Evolutionary conservation across 352 stramenopile genomes (phyloP).

Genomic region (Globisporangium rhizosaccharum): DNA sequence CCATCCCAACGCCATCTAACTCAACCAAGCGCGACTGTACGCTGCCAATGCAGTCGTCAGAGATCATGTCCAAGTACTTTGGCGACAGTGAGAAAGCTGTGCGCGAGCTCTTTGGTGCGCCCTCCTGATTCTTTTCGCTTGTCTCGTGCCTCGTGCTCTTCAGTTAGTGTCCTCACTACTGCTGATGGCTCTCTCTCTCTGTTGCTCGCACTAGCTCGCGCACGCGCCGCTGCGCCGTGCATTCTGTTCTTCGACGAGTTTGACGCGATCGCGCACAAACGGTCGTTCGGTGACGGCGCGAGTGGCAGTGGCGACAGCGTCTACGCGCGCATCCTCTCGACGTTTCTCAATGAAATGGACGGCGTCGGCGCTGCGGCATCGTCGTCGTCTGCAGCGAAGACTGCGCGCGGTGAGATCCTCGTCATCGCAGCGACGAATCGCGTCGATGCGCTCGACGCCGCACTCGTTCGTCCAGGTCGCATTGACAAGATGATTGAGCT

Average conservation of each 20-base stretch:
- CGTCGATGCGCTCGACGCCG: constrained; percentile 58
- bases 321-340: constrained; percentile 76
- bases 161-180: not conserved
- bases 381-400: constrained; percentile 13
- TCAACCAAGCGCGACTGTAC: not conserved
- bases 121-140: too few relatives aligned
- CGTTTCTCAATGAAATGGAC: constrained; percentile 85
- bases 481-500: constrained; percentile 73
- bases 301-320: constrained; percentile 43
- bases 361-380: constrained; percentile 40
- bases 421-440: constrained; percentile 77
- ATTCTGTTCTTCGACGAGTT: constrained; percentile 86
- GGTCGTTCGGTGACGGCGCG: constrained; percentile 47
- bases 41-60: constrained; percentile 43
- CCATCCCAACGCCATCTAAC: not conserved
- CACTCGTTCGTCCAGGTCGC: constrained; percentile 67
- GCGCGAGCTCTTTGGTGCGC: constrained; percentile 70
- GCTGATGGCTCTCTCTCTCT: not conserved
- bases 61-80: constrained; percentile 86
- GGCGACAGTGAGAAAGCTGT: constrained; percentile 81
- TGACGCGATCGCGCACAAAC: constrained; percentile 76
- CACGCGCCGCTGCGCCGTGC: constrained; percentile 62
- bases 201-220: constrained; percentile 34
- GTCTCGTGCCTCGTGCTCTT: not conserved
- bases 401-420: constrained; percentile 37